phyloP scores from a whole-genome alignment of 305 asterid genomes.

The Euphrasia arctica region DNA sequence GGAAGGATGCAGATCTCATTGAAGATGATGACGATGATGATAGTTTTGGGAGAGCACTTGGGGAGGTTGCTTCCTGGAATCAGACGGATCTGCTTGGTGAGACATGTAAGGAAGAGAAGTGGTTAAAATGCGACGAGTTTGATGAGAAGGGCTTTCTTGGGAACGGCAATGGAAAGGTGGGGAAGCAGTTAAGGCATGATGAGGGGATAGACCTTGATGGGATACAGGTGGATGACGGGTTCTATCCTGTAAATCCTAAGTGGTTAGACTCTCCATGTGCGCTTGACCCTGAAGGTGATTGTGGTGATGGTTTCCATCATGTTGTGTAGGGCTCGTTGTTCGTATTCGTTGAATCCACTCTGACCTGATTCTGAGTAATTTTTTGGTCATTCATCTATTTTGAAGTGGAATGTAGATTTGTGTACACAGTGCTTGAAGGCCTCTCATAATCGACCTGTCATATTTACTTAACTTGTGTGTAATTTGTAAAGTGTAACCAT shows the following conservation, averaged over 20 bases:
- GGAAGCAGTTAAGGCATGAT: slow-evolving; percentile 66
- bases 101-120: slow-evolving; percentile 76
- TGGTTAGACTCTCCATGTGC: slow-evolving; percentile 96
- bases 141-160: slow-evolving; percentile 78
- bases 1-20: slow-evolving; percentile 79
- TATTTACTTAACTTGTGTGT: slow-evolving; percentile 39
- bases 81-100: slow-evolving; percentile 76
- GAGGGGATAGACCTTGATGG: slow-evolving; percentile 66
- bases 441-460: slow-evolving; percentile 32
- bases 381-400: slow-evolving; percentile 24
- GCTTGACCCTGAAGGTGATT: slow-evolving; percentile 72
- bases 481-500: slow-evolving; percentile 48
- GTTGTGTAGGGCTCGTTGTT: slow-evolving; percentile 54
- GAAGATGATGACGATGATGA: slow-evolving; percentile 81
- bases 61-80: slow-evolving; percentile 73
- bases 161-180: slow-evolving; percentile 61
- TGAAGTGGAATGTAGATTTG: slow-evolving; percentile 60
- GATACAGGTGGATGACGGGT: slow-evolving; percentile 67
- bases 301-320: slow-evolving; percentile 73
- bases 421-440: slow-evolving; percentile 35
- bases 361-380: slow-evolving; percentile 33
- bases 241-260: slow-evolving; percentile 85
- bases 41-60: slow-evolving; percentile 92
- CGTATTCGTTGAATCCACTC: slow-evolving; percentile 52
- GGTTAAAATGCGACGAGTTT: slow-evolving; percentile 71